These are phyloP conservation scores for Albugo candida DNA, from an alignment of 352 stramenopile species.

Conservation along the genomic window DNA sequence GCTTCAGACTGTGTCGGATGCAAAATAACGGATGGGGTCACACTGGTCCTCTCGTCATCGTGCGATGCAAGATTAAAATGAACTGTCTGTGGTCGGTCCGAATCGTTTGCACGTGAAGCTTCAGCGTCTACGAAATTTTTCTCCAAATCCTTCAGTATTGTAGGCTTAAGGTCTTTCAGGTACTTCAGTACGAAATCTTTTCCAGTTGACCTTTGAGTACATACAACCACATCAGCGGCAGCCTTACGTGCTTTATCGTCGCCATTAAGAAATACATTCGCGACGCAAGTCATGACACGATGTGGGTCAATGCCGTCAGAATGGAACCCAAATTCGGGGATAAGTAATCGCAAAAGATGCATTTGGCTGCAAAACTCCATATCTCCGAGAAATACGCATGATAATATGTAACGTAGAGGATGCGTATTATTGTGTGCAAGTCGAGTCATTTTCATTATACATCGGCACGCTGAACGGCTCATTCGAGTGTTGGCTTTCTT, in stretches of 20 bases:
- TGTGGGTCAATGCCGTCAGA: constrained; percentile 35
- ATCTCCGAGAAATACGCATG: constrained; percentile 50
- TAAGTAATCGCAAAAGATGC: constrained; percentile 51
- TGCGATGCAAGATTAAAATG: constrained; percentile 31
- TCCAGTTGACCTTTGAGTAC: constrained; percentile 50
- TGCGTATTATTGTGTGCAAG: constrained; percentile 21
- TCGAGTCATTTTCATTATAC: constrained; percentile 50
- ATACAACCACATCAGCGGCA: constrained; percentile 59
- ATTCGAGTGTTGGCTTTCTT: constrained; percentile 60
- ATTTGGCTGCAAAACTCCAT: constrained; percentile 48
- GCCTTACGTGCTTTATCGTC: constrained; percentile 57
- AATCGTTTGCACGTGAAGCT: constrained; percentile 1
- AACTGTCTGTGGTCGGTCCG: neutral
- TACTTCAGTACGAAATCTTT: constrained; percentile 42
- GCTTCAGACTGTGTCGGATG: constrained; percentile 11
- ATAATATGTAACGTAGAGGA: constrained; percentile 38
- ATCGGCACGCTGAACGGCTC: constrained; percentile 52
- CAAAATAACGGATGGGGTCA: constrained; percentile 16
- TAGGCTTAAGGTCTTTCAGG: constrained; percentile 50
- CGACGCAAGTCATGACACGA: constrained; percentile 26
- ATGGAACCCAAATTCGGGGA: constrained; percentile 65
- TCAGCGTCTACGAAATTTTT: constrained; percentile 41
- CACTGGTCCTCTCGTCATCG: constrained; percentile 13
- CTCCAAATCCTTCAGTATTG: constrained; percentile 67
- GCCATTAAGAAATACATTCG: constrained; percentile 22